Conservation (phyloP, 345 rosid species). For the Citropsis articulata region DNA sequence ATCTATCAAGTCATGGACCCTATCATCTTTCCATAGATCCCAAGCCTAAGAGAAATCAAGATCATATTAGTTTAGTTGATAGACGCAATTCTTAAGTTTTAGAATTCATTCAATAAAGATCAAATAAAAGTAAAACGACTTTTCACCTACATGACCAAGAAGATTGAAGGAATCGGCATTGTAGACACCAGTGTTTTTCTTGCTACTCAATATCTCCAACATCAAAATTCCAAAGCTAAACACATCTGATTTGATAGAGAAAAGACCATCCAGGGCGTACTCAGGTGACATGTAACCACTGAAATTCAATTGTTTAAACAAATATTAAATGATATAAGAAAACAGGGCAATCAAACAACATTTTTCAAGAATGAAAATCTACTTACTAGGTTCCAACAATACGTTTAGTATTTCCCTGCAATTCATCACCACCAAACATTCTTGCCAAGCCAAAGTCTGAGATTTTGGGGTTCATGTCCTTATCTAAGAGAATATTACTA, state of each 20-base stretch:
- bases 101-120: not conserved
- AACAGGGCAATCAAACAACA: not conserved
- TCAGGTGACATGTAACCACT: conserved; percentile 49
- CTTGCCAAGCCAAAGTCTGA: conserved; percentile 57
- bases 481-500: conserved; percentile 42
- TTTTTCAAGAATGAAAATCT: not conserved
- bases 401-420: conserved; percentile 38
- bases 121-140: not conserved
- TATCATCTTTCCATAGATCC: not conserved
- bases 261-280: conserved; percentile 8
- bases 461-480: conserved; percentile 47
- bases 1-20: not conserved
- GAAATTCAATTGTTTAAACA: not conserved
- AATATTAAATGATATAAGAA: too few relatives aligned
- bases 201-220: conserved; percentile 46
- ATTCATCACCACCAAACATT: conserved; percentile 44
- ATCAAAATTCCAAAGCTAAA: conserved; percentile 9
- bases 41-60: not conserved
- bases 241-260: conserved; percentile 12
- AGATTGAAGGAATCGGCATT: conserved; percentile 26
- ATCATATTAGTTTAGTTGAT: not conserved
- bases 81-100: not conserved
- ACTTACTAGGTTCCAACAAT: conserved; percentile 55
- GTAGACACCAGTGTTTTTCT: conserved; percentile 43
- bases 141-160: conserved; percentile 24